Base-by-base conservation (phyloP, 768 basidiomycete genomes). In the Calocera cornea region DNA sequence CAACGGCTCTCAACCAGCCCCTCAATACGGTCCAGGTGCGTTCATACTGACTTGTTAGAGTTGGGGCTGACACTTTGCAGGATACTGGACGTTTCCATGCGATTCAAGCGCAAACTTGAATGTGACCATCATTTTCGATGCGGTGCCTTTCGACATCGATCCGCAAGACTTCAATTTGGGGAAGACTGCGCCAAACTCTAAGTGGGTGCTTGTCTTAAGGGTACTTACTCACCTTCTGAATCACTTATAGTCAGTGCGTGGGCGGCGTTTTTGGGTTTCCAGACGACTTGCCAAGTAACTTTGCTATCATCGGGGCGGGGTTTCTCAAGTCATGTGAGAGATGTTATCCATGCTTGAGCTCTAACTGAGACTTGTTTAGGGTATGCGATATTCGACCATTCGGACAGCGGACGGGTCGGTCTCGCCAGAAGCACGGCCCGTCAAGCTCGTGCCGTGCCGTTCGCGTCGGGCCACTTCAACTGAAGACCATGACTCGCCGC, bases 301-400 rank as follows among this genome's bases (percentile, higher is more conserved):
- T 89, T 29, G 82, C 83, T 16, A 84, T 88, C 74, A 78, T 88
- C 65, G 87, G 84, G 0, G 86, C 82, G 73, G 82, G 80, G 70
- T 87, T 88, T 72, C 72, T 87, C 54, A 88, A 88, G 76, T 86
- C 83, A 11, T 88, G 87, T 85, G 68, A 73, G 84, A 16, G 24
- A 16, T 12, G 31, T 50, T 33, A 41, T 64, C 44, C 7, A 31
- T 44, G 24, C 31, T 44, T 22, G 1, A 49, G 63, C 68, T 71
- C 67, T 70, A 64, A 34, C 66, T 65, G 34, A 65, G 40, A 34
- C 31, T 29, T 67, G 24, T 24, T 17, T 24, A 87, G 85, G 85
- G 82, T 84, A 87, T 72, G 78, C 83, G 3, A 77, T 82, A 29
- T 88, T 81, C 71, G 87, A 87, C 74, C 85, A 86, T 68, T 78